These are phyloP conservation scores for Begonia fuchsioides DNA, from an alignment of 306 rosid genomes.

Conservation along the genomic window DNA sequence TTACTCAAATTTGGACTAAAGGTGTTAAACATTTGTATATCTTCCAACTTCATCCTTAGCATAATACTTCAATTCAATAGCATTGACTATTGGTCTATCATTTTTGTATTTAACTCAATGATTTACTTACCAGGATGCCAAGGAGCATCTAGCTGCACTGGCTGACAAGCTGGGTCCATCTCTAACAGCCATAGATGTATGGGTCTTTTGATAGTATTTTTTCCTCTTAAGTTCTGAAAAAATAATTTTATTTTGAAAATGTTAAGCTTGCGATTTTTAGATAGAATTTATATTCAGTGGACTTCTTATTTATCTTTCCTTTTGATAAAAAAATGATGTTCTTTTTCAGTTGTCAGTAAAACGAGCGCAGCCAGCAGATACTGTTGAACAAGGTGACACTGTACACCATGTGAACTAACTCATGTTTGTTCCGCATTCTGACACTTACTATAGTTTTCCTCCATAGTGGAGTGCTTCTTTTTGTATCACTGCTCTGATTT, in stretches of 20 bases:
- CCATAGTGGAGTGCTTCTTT: no score
- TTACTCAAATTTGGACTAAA: no score
- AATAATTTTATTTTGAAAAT: neutral
- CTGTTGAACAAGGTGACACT: conserved; percentile 83
- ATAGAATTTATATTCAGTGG: conserved; percentile 7
- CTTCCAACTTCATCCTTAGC: no score
- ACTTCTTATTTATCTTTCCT: conserved; percentile 2
- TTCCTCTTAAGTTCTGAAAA: neutral
- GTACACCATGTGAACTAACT: conserved; percentile 33
- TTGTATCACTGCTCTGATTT: no score
- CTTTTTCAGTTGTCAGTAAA: conserved; percentile 69
- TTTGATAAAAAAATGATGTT: conserved; percentile 10
- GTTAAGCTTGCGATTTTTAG: neutral
- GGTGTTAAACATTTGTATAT: no score
- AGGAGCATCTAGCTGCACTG: conserved; percentile 87
- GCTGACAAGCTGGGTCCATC: conserved; percentile 94
- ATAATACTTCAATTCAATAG: no score
- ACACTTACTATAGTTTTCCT: no score
- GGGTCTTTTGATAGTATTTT: conserved; percentile 14
- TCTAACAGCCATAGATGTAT: conserved; percentile 80
- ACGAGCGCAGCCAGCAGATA: conserved; percentile 37
- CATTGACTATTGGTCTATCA: conserved; percentile 9
- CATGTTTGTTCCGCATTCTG: conserved; percentile 14
- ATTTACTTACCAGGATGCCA: conserved; percentile 60
- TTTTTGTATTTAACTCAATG: no score